Evolutionary conservation across 768 basidiomycete genomes (phyloP).

Genomic region (Gloeostereum incarnatum): DNA sequence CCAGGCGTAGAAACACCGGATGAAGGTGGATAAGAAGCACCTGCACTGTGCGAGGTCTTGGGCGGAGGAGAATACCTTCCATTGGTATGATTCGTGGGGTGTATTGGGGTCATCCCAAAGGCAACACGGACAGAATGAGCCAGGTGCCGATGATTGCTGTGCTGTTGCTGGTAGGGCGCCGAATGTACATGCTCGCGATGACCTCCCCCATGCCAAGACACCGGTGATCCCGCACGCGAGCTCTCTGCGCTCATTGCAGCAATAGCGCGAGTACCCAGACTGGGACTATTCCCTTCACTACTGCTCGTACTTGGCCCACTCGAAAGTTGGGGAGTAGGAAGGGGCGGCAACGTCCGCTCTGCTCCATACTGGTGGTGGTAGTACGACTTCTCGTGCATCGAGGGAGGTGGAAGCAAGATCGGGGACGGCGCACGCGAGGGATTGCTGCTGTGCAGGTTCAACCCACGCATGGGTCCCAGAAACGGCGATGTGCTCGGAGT

Average conservation of each 20-base stretch:
- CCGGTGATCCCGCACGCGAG: constrained; percentile 56
- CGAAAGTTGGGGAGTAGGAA: too few species aligned
- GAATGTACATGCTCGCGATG: too few species aligned
- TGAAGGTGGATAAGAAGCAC: not conserved
- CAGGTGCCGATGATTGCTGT: constrained; percentile 48
- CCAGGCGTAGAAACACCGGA: not conserved
- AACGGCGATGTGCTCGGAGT: constrained; percentile 78
- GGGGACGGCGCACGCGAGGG: constrained; percentile 69
- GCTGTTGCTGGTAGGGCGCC: constrained; percentile 14
- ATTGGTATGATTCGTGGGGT: too few species aligned
- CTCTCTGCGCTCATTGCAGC: constrained; percentile 41
- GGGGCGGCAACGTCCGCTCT: too few species aligned
- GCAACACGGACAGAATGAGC: constrained; percentile 81
- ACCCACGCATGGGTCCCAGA: constrained; percentile 65
- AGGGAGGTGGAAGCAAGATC: too few species aligned
- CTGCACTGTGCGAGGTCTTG: constrained; percentile 14
- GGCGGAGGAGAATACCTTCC: too few species aligned
- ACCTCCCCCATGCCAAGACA: too few species aligned
- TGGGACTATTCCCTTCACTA: too few species aligned
- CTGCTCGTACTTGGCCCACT: too few species aligned
- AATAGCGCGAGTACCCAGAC: too few species aligned
- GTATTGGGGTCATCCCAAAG: constrained; percentile 89
- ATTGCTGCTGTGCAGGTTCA: constrained; percentile 65
- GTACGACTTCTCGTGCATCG: too few species aligned
- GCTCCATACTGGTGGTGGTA: too few species aligned